Conservation (phyloP, 2,329 filamentous ascomycete genomes). For the Epichloe bromicola region DNA sequence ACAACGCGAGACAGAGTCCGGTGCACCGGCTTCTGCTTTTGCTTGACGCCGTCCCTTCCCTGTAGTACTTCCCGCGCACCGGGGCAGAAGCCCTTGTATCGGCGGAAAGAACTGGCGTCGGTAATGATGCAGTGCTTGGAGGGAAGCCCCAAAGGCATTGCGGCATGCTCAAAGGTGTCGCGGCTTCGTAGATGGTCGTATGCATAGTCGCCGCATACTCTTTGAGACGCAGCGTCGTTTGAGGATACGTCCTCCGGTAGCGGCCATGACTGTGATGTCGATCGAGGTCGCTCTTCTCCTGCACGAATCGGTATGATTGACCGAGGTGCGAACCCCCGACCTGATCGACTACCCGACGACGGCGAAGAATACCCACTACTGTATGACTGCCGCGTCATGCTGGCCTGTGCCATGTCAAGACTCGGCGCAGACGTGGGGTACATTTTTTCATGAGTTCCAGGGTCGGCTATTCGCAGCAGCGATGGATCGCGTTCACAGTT, state of each 20-base stretch:
- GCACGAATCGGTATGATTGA: slow-evolving; percentile 7
- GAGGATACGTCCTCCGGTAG: neutral
- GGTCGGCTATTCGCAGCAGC: neutral
- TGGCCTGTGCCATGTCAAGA: slow-evolving; percentile 2
- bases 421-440: neutral
- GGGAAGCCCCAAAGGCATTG: neutral
- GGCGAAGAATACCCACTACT: slow-evolving; percentile 8
- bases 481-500: neutral
- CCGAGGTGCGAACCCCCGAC: slow-evolving; percentile 3
- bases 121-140: slow-evolving; percentile 28
- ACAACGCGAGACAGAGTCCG: slow-evolving; percentile 14
- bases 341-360: slow-evolving; percentile 6
- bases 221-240: neutral
- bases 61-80: slow-evolving; percentile 37
- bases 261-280: neutral
- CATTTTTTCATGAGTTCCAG: neutral
- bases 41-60: slow-evolving; percentile 37
- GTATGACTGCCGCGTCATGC: slow-evolving; percentile 6
- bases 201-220: neutral
- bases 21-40: slow-evolving; percentile 34
- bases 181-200: neutral
- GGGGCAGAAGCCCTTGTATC: slow-evolving; percentile 40
- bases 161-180: neutral
- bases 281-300: neutral
- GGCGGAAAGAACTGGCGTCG: slow-evolving; percentile 34